A percentile compares a stretch with the other conserved stretches of the same genome.
Conservation (phyloP, 1,284 basidiomycete species). For the Austroboletus niveus region DNA sequence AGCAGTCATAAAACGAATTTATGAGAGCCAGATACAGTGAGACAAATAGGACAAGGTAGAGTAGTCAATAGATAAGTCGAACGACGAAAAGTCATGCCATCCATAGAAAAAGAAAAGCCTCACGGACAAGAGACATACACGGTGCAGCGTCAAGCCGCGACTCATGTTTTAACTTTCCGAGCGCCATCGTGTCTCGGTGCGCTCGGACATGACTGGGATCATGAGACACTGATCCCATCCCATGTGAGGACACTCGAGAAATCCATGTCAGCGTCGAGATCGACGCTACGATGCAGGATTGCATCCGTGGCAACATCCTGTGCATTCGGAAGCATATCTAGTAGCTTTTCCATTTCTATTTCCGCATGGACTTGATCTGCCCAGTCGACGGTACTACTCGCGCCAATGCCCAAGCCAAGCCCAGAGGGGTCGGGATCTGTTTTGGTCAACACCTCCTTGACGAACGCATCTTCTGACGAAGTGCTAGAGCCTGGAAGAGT, state of each 20-base stretch:
- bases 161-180: slow-evolving; percentile 17
- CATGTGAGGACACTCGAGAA: slow-evolving; percentile 37
- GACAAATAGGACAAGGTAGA: slow-evolving; percentile 25
- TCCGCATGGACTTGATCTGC: slow-evolving; percentile 35
- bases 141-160: background rate
- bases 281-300: slow-evolving; percentile 17
- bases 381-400: slow-evolving; percentile 27
- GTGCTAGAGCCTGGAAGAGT: slow-evolving; percentile 31
- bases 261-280: slow-evolving; percentile 32
- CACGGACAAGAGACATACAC: slow-evolving; percentile 1
- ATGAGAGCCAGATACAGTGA: too few relatives aligned
- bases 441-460: slow-evolving; percentile 25
- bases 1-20: background rate
- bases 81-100: slow-evolving; percentile 17
- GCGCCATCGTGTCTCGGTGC: slow-evolving; percentile 3
- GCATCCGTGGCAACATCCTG: slow-evolving; percentile 12
- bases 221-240: slow-evolving; percentile 30
- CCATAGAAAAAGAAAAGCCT: slow-evolving; percentile 9
- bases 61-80: slow-evolving; percentile 27
- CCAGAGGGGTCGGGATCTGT: background rate
- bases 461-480: slow-evolving; percentile 31
- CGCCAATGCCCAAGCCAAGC: slow-evolving; percentile 30
- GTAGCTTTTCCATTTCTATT: slow-evolving; percentile 60
- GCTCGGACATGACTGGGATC: slow-evolving; percentile 8
- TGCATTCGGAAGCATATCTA: slow-evolving; percentile 49